Base-by-base conservation (phyloP, 1,284 basidiomycete genomes). In the Fistulina hepatica region DNA sequence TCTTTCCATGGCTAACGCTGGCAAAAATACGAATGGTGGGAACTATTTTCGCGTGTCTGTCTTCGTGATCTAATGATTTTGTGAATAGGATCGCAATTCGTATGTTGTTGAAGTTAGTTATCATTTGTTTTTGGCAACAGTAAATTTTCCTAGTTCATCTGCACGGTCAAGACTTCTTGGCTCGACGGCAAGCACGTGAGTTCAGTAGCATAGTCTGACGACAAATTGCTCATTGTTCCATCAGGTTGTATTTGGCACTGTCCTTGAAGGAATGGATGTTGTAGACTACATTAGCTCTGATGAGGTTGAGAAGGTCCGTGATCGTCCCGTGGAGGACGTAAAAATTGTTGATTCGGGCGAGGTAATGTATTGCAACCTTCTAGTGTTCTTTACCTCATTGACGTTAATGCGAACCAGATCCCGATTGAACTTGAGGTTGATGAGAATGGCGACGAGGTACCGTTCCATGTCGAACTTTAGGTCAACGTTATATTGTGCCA, bases 1-100 rank as follows among this genome's bases (percentile, higher is more conserved):
- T 41, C 75, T 94, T 45, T 93, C 91, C 10, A 95, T 95, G 91
- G 90, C 92, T 42, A 97, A 95, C 57, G 80, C 91, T 47, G 82
- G 81, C 54, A 81, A 76, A 57, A 79, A 88, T 54, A 89, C 85
- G 5, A 89, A 89, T 48, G 85, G 82, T 81, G 53, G 42, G 64
- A 48, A 7, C 21, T 21, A 21, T 17, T 17, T 20, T 35, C 27
- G 33, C 5, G 25, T 25, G 11, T 37, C 25, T 9, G 30, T 17
- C 28, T 13, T 41, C 15, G 15, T 36, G 12, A 21, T 36, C 43
- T 36, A 39, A 33, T 52, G 41, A 39, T 46, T 48, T 20, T 31
- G 52, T 32, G 52, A 13, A 25, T 39, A 77, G 82, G 83, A 42
- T 86, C 88, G 45, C 85, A 91, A 81, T 84, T 86, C 55, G 82